Percentiles rank a stretch among this genome's conserved stretches.
phyloP scores from a whole-genome alignment of 371 early-diverging fungal species.

The Dinochytrium kinnereticum region DNA sequence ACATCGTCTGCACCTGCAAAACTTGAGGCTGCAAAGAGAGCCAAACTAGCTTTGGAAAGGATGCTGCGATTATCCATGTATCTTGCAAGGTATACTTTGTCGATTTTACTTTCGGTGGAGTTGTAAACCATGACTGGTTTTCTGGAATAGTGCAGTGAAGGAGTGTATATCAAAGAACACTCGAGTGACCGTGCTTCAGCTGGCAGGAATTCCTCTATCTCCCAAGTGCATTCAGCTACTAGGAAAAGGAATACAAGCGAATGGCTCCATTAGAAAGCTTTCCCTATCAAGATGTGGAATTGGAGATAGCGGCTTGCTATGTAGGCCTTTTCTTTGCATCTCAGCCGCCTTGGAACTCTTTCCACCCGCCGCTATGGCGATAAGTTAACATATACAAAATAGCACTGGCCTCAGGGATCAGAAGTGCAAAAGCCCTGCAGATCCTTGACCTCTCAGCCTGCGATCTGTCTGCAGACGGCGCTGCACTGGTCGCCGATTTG shows the following conservation, averaged over 20 bases:
- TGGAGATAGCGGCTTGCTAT: slow-evolving; percentile 37
- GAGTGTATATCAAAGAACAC: slow-evolving; percentile 25
- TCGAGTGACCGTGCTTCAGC: slow-evolving; percentile 33
- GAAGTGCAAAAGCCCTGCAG: slow-evolving; percentile 31
- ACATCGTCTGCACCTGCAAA: no score
- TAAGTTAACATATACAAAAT: no score
- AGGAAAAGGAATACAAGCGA: slow-evolving; percentile 23
- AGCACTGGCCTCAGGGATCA: slow-evolving; percentile 29
- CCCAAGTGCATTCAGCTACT: slow-evolving; percentile 23
- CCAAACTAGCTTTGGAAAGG: background rate
- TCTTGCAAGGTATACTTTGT: slow-evolving; percentile 20
- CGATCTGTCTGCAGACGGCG: slow-evolving; percentile 31
- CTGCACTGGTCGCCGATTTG: slow-evolving; percentile 33
- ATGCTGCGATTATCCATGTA: background rate
- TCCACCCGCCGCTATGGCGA: no score
- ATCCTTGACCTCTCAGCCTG: slow-evolving; percentile 38
- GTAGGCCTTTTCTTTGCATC: slow-evolving; percentile 13
- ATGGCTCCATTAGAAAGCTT: slow-evolving; percentile 25
- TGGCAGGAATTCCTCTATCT: slow-evolving; percentile 37
- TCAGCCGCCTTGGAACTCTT: background rate
- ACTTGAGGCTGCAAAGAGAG: background rate
- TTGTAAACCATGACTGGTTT: background rate
- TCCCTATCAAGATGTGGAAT: slow-evolving; percentile 40
- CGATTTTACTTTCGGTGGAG: background rate
- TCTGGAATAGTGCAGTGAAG: slow-evolving; percentile 29